Conservation (phyloP, 257 asterid genomes). For the Solanum virginianum region DNA sequence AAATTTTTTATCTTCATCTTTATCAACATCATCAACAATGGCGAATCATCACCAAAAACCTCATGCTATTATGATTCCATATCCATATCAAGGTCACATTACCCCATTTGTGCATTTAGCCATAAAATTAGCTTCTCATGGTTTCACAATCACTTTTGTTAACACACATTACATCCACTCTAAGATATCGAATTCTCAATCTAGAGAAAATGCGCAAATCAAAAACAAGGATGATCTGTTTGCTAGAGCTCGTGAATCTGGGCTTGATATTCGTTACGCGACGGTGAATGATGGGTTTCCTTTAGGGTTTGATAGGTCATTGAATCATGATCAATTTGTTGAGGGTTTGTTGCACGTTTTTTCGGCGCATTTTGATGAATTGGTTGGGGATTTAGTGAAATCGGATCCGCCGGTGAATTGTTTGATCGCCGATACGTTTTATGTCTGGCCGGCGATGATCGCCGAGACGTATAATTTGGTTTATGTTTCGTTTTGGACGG, state of each 20-base stretch:
- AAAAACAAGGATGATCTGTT: slow-evolving; percentile 24
- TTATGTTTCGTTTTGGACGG: slow-evolving; percentile 63
- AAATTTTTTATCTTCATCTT: neutral
- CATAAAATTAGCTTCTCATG: slow-evolving; percentile 52
- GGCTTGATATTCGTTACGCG: slow-evolving; percentile 59
- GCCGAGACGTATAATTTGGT: slow-evolving; percentile 45
- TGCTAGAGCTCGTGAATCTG: slow-evolving; percentile 42
- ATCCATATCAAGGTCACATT: slow-evolving; percentile 77
- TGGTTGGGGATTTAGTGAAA: slow-evolving; percentile 23
- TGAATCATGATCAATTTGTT: slow-evolving; percentile 49
- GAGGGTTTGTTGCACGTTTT: slow-evolving; percentile 51
- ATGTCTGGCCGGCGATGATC: slow-evolving; percentile 44
- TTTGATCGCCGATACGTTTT: slow-evolving; percentile 58
- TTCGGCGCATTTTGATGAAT: slow-evolving; percentile 44
- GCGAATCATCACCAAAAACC: slow-evolving; percentile 32
- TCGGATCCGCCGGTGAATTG: slow-evolving; percentile 46
- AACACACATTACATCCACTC: slow-evolving; percentile 59
- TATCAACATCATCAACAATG: slow-evolving; percentile 11
- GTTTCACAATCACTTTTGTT: slow-evolving; percentile 62
- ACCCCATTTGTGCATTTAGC: slow-evolving; percentile 63
- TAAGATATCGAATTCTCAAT: slow-evolving; percentile 45
- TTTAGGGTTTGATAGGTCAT: slow-evolving; percentile 39
- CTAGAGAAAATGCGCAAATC: neutral
- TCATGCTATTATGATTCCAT: slow-evolving; percentile 64
- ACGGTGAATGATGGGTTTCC: slow-evolving; percentile 70